These are phyloP conservation scores for Penicillium salamii DNA, from an alignment of 495 filamentous ascomycete genomes.

Conservation along the genomic window DNA sequence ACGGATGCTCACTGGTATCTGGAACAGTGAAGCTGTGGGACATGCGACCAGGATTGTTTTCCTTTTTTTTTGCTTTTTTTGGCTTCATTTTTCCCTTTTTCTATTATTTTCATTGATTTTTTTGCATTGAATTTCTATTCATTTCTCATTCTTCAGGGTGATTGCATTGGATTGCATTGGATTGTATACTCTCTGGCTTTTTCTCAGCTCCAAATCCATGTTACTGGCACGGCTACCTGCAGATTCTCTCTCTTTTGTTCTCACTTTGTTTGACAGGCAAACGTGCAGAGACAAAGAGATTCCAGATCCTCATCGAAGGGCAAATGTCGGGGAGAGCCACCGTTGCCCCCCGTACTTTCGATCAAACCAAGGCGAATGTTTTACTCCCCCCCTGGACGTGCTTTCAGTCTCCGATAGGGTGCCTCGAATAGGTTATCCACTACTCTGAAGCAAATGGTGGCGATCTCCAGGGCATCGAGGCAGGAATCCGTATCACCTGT, in stretches of 20 bases:
- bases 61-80: neutral
- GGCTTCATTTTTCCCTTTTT: too few species aligned
- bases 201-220: slow-evolving; percentile 15
- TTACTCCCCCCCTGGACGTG: neutral
- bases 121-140: too few species aligned
- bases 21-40: neutral
- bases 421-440: slow-evolving; percentile 17
- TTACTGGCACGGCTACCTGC: slow-evolving; percentile 28
- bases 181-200: too few species aligned
- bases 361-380: neutral
- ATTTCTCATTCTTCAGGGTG: too few species aligned
- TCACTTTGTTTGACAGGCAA: slow-evolving; percentile 31
- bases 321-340: slow-evolving; percentile 19
- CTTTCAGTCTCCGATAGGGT: slow-evolving; percentile 18
- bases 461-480: slow-evolving; percentile 20
- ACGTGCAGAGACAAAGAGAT: slow-evolving; percentile 30
- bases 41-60: neutral
- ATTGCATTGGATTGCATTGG: too few species aligned
- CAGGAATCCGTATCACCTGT: slow-evolving; percentile 31
- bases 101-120: too few species aligned
- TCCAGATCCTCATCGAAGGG: slow-evolving; percentile 10
- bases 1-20: neutral
- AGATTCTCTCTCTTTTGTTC: slow-evolving; percentile 25
- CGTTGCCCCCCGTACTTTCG: slow-evolving; percentile 15
- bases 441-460: slow-evolving; percentile 24